phyloP scores from a whole-genome alignment of 176 grass and related monocot genomes.

The Chrysopogon serrulatus region DNA sequence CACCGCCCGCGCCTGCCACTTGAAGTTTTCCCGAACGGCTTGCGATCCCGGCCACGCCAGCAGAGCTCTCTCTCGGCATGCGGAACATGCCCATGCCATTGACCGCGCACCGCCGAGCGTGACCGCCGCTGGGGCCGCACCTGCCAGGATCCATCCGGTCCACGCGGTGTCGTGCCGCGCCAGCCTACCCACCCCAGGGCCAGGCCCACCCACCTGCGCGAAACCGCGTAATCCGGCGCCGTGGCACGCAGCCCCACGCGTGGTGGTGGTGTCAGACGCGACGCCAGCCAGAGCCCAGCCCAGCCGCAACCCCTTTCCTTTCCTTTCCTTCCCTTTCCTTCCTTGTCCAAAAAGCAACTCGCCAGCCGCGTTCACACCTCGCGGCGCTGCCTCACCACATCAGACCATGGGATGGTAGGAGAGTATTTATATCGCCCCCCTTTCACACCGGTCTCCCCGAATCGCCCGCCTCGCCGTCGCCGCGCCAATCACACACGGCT shows the following conservation, averaged over 20 bases:
- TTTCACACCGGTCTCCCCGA: slow-evolving; percentile 50
- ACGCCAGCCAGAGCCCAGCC: neutral
- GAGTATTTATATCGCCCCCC: slow-evolving; percentile 22
- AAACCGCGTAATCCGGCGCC: slow-evolving; percentile 35
- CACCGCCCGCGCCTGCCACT: neutral
- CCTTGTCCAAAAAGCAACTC: slow-evolving; percentile 53
- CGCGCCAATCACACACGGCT: neutral
- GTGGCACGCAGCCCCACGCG: slow-evolving; percentile 24
- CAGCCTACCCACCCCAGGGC: slow-evolving; percentile 8
- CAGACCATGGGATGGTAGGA: neutral
- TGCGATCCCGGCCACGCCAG: neutral
- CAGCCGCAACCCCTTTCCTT: neutral
- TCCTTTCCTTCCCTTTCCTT: neutral
- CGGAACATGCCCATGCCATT: neutral
- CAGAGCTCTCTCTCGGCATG: neutral
- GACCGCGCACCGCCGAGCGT: slow-evolving; percentile 9
- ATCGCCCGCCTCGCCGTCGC: neutral
- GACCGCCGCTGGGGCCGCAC: neutral
- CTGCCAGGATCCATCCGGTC: neutral
- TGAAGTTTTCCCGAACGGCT: neutral
- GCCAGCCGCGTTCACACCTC: slow-evolving; percentile 30
- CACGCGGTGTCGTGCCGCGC: slow-evolving; percentile 48
- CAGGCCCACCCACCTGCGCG: neutral
- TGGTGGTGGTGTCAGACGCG: neutral
- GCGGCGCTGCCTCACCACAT: neutral